Evolutionary conservation across 2,329 filamentous ascomycete genomes (phyloP), one percentile per base, ranked within the genome.

Genomic region (Colletotrichum salicis): DNA sequence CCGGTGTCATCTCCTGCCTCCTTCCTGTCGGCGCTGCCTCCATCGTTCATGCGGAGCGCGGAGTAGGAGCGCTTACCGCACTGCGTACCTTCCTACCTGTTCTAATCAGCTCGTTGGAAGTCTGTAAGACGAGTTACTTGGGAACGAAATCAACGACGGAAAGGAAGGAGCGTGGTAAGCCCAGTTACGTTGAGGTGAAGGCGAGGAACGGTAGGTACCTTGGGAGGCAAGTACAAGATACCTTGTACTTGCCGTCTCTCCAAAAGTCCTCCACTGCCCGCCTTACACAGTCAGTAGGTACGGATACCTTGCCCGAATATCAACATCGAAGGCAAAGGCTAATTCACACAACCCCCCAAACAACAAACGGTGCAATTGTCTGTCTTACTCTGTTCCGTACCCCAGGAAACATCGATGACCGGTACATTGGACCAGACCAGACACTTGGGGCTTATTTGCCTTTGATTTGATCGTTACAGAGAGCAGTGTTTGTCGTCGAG

Each of bases 31-130:
- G 31, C 27, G 63, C 55, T 48, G 61, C 67, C 56, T 67, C 35
- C 63, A 27, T 70, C 35, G 56, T 70, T 61, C 33, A 61, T 70
- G 64, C 64, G 64, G 62, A 66, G 67, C 63, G 64, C 57, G 56
- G 62, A 66, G 67, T 56, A 55, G 35, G 51, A 70, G 67, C 37
- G 37, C 37, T 63, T 51, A 13, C 59, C 59, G 13, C 7, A 31
- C 59, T 52, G 48, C 45, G 41, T 62, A 19, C 59, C 15, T 15
- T 19, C 19, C 41, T 61, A 33, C 41, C 58, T 63, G 45, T 52
- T 48, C 12, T 27, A 3, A 27, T 33, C 22, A 60, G 59, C 22
- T 55, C 24, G 52, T 22, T 55, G 52, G 52, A 29, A 55, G 41
- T 11, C 41, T 22, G 41, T 8, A n/a, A 48, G 41, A n/a, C 10